These are phyloP conservation scores for Gastrodia elata DNA, from an alignment of 106 monocot species.

Conservation along the genomic window DNA sequence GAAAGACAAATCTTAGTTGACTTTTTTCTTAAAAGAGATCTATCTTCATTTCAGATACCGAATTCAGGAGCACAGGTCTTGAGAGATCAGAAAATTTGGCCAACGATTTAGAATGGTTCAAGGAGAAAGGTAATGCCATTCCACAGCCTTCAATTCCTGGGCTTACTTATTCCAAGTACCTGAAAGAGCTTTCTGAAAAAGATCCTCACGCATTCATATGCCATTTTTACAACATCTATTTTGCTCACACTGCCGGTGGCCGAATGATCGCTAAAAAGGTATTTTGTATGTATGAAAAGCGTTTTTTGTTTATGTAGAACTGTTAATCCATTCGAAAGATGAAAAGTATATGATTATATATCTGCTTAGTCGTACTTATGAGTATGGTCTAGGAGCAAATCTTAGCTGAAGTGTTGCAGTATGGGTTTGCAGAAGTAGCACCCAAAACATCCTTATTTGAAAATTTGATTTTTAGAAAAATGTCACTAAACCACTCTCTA, in stretches of 20 bases:
- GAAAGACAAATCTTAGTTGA: background rate
- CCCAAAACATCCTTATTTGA: too few relatives aligned
- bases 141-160: conserved; percentile 85
- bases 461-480: too few relatives aligned
- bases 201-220: conserved; percentile 93
- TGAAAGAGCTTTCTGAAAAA: conserved; percentile 60
- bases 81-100: conserved; percentile 73
- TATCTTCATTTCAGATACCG: conserved; percentile 57
- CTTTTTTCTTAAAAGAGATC: background rate
- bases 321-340: background rate
- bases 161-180: conserved; percentile 43
- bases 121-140: conserved; percentile 68
- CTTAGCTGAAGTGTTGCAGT: too few relatives aligned
- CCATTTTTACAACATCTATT: conserved; percentile 92
- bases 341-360: background rate
- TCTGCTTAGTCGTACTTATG: too few relatives aligned
- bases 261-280: conserved; percentile 99
- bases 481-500: too few relatives aligned
- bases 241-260: conserved; percentile 89
- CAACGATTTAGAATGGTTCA: conserved; percentile 91
- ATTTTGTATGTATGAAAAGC: background rate
- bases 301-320: too few relatives aligned
- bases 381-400: too few relatives aligned
- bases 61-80: conserved; percentile 79
- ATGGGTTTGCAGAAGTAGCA: too few relatives aligned